Evolutionary conservation across 2,329 filamentous ascomycete genomes (phyloP), one percentile per base, ranked within the genome.

Genomic region (Clathrospora elynae): DNA sequence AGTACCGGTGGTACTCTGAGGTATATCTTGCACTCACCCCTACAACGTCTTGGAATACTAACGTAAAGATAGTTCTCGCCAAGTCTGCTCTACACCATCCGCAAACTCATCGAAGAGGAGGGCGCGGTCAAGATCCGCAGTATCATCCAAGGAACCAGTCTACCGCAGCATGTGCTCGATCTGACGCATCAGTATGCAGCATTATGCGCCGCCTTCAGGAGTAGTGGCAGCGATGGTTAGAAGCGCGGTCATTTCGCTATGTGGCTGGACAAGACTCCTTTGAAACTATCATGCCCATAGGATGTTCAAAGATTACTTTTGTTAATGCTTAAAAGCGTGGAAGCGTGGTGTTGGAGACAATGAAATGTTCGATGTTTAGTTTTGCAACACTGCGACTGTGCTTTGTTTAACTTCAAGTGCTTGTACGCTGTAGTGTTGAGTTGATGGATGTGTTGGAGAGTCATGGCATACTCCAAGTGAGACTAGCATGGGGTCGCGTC

Each of bases 1-100:
- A 99, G 74, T 99, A 96, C 73, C 81, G 93, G 57, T 99, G 93
- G 93, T 99, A 99, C 75, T 96, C 91, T 42, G 93, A 99, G 81
- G 84, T 86, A 57, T 14, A 56, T 51, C 14, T 11, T 17, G 23
- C 18, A 18, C 12, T 12, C 20, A 4, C 13, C 5, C 13, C 11
- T 17, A 1, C 12, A 10, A 1, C 1, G 16, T 17, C 19, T 24
- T n/a, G 1, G 5, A 11, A 14, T 30, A 32, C 51, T 51, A 41
- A 53, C 33, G 13, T 6, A 11, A 10, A 3, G 2, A 18, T 47
- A 86, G 83, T 99, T 99, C 74, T 96, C 91, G 12, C 93, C 93
- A 1, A 85, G 91, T 53, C 80, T 99, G 29, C 81, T 99, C 39
- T 89, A 85, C 71, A 86, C 88, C 3, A 88, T 97, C 62, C 86